A percentile compares a stretch with the other conserved stretches of the same genome.
These are phyloP conservation scores for Triticum timopheevii DNA, from an alignment of 176 grass and related monocot species.

Conservation along the genomic window DNA sequence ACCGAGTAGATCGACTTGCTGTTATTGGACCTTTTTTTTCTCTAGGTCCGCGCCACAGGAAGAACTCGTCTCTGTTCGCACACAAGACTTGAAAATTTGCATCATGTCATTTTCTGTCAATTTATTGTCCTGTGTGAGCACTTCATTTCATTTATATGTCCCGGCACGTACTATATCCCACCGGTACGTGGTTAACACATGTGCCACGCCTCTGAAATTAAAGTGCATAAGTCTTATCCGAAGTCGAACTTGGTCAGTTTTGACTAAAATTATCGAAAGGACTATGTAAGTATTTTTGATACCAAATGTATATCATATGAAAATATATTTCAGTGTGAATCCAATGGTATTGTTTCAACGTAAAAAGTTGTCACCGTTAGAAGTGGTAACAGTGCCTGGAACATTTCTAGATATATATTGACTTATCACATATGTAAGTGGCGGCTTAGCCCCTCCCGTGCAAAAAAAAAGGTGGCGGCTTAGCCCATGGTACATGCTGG, in stretches of 20 bases:
- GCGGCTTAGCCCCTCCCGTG: too few relatives aligned
- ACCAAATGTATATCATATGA: too few relatives aligned
- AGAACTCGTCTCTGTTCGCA: slow-evolving; percentile 13
- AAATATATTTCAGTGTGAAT: too few relatives aligned
- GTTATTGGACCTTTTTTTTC: background rate
- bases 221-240: too few relatives aligned
- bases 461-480: too few relatives aligned
- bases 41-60: background rate
- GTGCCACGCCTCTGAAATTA: background rate
- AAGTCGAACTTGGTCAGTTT: too few relatives aligned
- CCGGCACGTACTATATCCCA: background rate
- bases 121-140: background rate
- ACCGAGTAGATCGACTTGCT: background rate
- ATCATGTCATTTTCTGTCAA: background rate
- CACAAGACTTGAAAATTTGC: background rate
- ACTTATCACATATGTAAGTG: background rate
- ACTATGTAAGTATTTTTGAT: too few relatives aligned
- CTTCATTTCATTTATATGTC: background rate
- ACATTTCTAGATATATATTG: too few relatives aligned
- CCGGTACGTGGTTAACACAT: background rate
- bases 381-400: too few relatives aligned
- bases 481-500: background rate
- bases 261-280: too few relatives aligned
- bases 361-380: too few relatives aligned
- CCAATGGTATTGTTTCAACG: too few relatives aligned